A percentile compares a stretch with the other conserved stretches of the same genome.
Evolutionary conservation across 768 basidiomycete species (phyloP).

Genomic region (Flagelloscypha sp.): DNA sequence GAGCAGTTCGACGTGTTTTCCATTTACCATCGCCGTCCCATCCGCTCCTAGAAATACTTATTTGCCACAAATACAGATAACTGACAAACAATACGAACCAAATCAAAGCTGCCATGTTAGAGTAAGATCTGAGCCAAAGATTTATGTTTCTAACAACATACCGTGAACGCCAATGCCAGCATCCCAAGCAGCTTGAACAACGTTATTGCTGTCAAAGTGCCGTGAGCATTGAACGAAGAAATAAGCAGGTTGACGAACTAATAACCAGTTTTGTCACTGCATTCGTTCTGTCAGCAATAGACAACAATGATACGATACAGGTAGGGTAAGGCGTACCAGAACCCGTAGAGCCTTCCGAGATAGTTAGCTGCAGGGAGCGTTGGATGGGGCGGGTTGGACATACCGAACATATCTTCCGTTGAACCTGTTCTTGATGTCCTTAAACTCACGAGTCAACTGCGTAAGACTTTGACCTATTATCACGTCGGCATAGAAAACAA

Average conservation of each 20-base stretch:
- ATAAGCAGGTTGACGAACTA: constrained; percentile 26
- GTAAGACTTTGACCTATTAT: constrained; percentile 46
- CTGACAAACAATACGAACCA: no score
- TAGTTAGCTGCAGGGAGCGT: no score
- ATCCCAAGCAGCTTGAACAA: constrained; percentile 62
- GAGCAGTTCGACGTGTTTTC: constrained; percentile 42
- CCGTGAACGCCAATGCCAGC: constrained; percentile 66
- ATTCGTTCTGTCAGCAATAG: constrained; percentile 44
- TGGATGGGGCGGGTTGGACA: no score
- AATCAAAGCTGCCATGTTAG: no score
- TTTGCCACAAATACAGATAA: no score
- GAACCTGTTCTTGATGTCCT: constrained; percentile 50
- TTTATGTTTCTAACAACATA: constrained; percentile 55
- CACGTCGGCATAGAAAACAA: neutral
- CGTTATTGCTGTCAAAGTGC: constrained; percentile 32
- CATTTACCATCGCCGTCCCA: constrained; percentile 41
- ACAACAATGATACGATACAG: no score
- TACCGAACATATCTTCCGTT: constrained; percentile 61
- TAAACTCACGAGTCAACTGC: constrained; percentile 47
- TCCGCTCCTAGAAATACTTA: no score
- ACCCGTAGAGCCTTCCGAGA: no score
- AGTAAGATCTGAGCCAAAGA: neutral
- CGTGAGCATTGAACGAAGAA: constrained; percentile 1
- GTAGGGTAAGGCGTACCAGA: no score
- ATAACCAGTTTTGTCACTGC: constrained; percentile 37